These are phyloP conservation scores for Mucor lusitanicus DNA, from an alignment of 371 early-diverging fungal species.

Conservation along the genomic window DNA sequence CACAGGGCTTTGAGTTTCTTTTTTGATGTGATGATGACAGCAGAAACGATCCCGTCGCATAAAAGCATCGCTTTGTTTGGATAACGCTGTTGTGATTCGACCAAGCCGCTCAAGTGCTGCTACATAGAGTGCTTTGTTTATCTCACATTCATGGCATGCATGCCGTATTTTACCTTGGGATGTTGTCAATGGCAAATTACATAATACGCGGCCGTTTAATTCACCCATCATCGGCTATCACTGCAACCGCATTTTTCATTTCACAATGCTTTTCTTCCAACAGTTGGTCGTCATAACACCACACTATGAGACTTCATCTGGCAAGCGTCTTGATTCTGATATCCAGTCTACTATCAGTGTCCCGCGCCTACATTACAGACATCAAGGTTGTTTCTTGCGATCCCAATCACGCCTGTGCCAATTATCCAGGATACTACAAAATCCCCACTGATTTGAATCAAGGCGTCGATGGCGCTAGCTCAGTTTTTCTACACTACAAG, in stretches of 20 bases:
- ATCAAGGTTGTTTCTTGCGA: conserved; percentile 33
- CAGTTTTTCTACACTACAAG: conserved; percentile 48
- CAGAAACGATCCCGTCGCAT: neutral
- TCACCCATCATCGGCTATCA: neutral
- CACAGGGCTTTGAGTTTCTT: neutral
- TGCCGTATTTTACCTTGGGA: neutral
- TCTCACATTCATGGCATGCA: neutral
- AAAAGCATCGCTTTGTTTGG: neutral
- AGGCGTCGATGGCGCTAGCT: conserved; percentile 33
- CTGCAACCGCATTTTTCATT: neutral
- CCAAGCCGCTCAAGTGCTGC: neutral
- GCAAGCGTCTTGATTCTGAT: neutral
- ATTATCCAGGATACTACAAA: conserved; percentile 45
- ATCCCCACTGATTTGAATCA: conserved; percentile 46
- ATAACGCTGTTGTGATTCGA: neutral
- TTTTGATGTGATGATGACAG: neutral
- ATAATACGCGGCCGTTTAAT: neutral
- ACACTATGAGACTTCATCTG: neutral
- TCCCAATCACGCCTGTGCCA: conserved; percentile 25
- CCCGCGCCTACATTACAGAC: conserved; percentile 33
- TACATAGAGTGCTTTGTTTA: neutral
- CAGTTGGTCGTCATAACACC: neutral
- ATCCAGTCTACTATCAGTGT: neutral
- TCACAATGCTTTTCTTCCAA: neutral
- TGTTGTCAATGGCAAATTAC: neutral